phyloP scores from a whole-genome alignment of 176 grass and related monocot genomes.

The Zea mays region DNA sequence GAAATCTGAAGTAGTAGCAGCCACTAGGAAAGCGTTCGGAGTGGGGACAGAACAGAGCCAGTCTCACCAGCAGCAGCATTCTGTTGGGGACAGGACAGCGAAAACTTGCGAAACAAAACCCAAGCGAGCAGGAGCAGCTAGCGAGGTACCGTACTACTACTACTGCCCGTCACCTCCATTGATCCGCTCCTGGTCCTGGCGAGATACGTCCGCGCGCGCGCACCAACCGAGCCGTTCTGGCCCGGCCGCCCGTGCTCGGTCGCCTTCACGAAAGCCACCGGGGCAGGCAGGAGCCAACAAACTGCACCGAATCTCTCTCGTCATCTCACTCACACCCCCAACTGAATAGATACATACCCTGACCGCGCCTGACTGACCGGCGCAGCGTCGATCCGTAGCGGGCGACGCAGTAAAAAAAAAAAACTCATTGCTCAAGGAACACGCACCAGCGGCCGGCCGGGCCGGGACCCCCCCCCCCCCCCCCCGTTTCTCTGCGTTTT shows the following conservation, averaged over 20 bases:
- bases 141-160: background rate
- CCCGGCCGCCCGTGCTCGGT: background rate
- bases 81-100: background rate
- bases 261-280: background rate
- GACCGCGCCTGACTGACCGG: background rate
- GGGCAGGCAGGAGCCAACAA: background rate
- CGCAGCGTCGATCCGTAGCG: too few relatives aligned
- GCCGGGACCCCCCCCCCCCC: too few relatives aligned
- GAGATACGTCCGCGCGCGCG: background rate
- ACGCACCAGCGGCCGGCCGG: too few relatives aligned
- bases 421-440: background rate
- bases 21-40: background rate
- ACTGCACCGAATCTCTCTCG: too few relatives aligned
- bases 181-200: background rate
- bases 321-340: too few relatives aligned
- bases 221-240: conserved; percentile 21
- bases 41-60: background rate
- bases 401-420: background rate
- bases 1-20: background rate
- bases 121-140: background rate
- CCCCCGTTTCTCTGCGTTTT: background rate
- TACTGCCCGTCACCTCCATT: background rate
- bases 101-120: background rate
- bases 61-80: conserved; percentile 3
- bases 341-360: background rate